Evolutionary conservation across 805 yeast genomes (phyloP), one percentile per base, ranked within the genome.

Genomic region (Sungouiella blattae): DNA sequence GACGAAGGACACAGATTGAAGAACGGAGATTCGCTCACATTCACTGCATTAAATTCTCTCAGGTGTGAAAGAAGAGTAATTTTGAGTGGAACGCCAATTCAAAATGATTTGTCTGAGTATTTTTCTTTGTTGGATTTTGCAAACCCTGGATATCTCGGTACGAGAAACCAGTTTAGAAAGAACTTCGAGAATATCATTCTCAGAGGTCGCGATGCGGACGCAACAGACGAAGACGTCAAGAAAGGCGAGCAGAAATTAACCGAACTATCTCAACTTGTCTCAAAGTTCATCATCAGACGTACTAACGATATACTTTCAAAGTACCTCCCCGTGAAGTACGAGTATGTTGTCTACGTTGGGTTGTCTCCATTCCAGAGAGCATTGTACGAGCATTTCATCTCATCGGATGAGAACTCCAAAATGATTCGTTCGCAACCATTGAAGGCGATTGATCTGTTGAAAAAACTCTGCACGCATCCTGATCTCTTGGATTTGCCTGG

Each of bases 61-160:
- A 78, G 83, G 33, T 91, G 95, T 55, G 79, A 82, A 32, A 71
- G 98, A 51, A 72, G 98, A 39, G 97, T 91, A 6, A 91, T 91
- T 45, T 64, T 91, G 15, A 87, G 96, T 1, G 98, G 98, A 25
- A 91, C 98, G 0, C 98, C 98, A 0, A 89, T 91, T 44, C 98
- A 91, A 58, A 91, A 91, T 51, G 98, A 91, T 64, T 67, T 91
- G 23, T 82, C 95, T 0, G 98, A 91, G 60, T 91, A 91, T 62
- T 93, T 88, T 54, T 86, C 98, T 1, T 63, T 91, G 33, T 66
- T 93, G 41, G 86, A 81, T 50, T 91, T 91, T 65, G 95, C 98
- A 6, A 93, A 91, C 55, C 98, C 98, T 0, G 96, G 96, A 0
- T 73, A 87, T 25, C 64, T 93, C 29, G 98, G 98, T 0, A 70